A percentile compares a stretch with the other conserved stretches of the same genome.
Conservation (phyloP, 148 eudicot genomes). For the Limonium bicolor region DNA sequence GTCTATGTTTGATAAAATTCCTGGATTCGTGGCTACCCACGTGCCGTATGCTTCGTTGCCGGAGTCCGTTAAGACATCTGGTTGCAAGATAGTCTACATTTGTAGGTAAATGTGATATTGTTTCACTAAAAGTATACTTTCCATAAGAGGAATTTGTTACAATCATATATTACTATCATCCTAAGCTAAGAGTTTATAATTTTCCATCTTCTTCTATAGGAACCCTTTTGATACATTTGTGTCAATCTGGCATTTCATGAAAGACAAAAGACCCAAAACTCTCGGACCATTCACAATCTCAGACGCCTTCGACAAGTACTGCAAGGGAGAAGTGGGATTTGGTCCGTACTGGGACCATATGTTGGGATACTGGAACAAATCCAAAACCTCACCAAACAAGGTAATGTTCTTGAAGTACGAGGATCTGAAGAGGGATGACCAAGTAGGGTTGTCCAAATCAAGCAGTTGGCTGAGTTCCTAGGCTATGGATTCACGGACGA, state of each 20-base stretch:
- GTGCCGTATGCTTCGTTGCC: neutral
- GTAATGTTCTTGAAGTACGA: constrained; percentile 31
- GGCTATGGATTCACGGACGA: constrained; percentile 14
- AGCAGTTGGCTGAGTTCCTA: constrained; percentile 19
- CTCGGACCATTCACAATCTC: too few species aligned
- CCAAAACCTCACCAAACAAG: constrained; percentile 14
- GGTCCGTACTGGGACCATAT: constrained; percentile 1
- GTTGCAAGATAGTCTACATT: constrained; percentile 6
- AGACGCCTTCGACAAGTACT: neutral
- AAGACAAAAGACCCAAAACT: neutral
- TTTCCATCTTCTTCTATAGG: too few species aligned
- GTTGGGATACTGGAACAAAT: constrained; percentile 12
- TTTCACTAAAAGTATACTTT: too few species aligned
- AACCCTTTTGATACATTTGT: constrained; percentile 11
- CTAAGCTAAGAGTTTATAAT: too few species aligned
- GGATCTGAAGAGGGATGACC: constrained; percentile 18
- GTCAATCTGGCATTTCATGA: neutral
- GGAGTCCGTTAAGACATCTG: neutral
- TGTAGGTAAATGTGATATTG: too few species aligned
- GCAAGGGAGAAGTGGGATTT: neutral
- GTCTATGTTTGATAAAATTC: neutral
- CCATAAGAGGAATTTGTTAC: too few species aligned
- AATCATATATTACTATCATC: too few species aligned
- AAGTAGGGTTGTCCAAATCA: constrained; percentile 3
- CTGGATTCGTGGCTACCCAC: neutral